A percentile compares a stretch with the other conserved stretches of the same genome.
These are phyloP conservation scores for Rhodofomes roseus DNA, from an alignment of 1,284 basidiomycete species.

Conservation along the genomic window DNA sequence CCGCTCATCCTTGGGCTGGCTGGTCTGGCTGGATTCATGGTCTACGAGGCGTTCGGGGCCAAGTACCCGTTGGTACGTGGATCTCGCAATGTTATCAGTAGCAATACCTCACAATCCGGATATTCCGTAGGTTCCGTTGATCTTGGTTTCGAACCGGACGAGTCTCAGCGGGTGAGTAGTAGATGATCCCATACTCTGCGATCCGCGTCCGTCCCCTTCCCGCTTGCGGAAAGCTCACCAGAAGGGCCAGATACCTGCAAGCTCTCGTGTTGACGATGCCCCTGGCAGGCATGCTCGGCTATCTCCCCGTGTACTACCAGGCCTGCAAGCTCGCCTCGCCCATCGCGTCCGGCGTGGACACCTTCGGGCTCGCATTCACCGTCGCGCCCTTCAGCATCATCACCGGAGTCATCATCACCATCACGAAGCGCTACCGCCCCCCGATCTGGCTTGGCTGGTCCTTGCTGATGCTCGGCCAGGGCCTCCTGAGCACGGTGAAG, in stretches of 20 bases:
- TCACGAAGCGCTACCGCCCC: conserved; percentile 21
- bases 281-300: too few relatives aligned
- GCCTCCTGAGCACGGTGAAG: conserved; percentile 23
- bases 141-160: conserved; percentile 15
- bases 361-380: conserved; percentile 20
- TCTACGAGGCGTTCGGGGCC: conserved; percentile 19
- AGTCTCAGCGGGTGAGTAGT: conserved; percentile 16
- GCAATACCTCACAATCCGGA: not conserved
- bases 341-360: conserved; percentile 22
- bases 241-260: not conserved
- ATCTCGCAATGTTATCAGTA: too few relatives aligned
- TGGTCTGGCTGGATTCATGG: conserved; percentile 29
- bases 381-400: conserved; percentile 23
- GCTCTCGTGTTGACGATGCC: not conserved
- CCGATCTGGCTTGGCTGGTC: conserved; percentile 25
- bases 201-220: conserved; percentile 8
- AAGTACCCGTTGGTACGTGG: too few relatives aligned
- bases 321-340: conserved; percentile 28
- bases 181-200: conserved; percentile 10
- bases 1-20: conserved; percentile 39
- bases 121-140: conserved; percentile 3
- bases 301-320: conserved; percentile 38
- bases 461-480: conserved; percentile 27
- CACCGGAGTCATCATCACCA: conserved; percentile 18
- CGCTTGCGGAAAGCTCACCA: conserved; percentile 12